Evolutionary conservation across 208 protist genomes (phyloP).

Genomic region (Crithidia bombi): DNA sequence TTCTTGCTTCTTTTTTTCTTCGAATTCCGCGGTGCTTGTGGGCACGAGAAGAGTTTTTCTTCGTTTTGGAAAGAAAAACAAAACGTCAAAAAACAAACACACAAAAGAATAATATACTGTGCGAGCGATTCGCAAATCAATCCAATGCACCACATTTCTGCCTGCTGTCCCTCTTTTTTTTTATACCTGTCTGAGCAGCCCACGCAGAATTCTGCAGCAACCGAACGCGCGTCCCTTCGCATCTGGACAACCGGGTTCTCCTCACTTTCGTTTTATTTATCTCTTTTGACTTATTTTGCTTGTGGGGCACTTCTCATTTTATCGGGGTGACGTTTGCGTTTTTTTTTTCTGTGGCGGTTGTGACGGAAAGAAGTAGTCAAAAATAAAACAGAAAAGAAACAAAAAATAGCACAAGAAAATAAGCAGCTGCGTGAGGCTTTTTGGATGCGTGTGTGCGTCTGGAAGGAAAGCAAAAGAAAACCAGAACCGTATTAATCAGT

Average conservation of each 20-base stretch:
- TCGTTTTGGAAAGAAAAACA: neutral
- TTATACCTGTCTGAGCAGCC: slow-evolving; percentile 2
- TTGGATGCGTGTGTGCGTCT: too few species aligned
- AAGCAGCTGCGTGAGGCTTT: too few species aligned
- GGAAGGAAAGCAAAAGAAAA: too few species aligned
- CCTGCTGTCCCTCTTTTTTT: slow-evolving; percentile 11
- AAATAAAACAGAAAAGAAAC: too few species aligned
- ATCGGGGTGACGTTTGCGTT: neutral
- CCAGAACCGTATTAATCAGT: too few species aligned
- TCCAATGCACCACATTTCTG: neutral
- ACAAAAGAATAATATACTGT: too few species aligned
- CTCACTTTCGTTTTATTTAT: slow-evolving; percentile 5
- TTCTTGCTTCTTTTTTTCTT: neutral
- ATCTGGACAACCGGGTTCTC: slow-evolving; percentile 1
- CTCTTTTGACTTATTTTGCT: slow-evolving; percentile 2
- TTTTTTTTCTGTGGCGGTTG: slow-evolving; percentile 2
- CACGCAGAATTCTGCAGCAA: neutral
- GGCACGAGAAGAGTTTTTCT: neutral
- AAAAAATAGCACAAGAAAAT: too few species aligned
- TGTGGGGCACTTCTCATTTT: slow-evolving; percentile 11
- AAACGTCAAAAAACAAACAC: neutral
- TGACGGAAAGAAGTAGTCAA: too few species aligned
- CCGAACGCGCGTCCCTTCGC: neutral
- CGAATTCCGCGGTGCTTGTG: neutral
- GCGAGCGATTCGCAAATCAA: neutral